Evolutionary conservation across 805 yeast genomes (phyloP), one percentile per base, ranked within the genome.

Genomic region (Candida arabinofermentans): DNA sequence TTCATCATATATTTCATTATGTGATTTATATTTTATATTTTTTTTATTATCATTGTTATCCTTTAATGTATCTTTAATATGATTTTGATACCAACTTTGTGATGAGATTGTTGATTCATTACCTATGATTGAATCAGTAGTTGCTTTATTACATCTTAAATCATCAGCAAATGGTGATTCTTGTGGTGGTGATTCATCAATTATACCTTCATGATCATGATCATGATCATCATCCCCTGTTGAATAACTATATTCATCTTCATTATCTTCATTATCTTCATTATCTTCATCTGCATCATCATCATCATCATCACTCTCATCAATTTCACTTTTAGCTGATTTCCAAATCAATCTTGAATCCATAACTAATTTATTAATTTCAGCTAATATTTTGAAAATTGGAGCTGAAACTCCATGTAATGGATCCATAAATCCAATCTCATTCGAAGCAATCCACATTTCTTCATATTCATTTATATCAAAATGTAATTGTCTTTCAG

Each of bases 351-450:
- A 64, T 46, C 75, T 74, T 33, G 77, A 67, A 45, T 74, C 75
- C 47, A 72, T 73, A 7, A 81, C 77, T 44, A 86, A 61, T 23
- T 75, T 73, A 30, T 79, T 78, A 30, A 86, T 81, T 46, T 81
- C 83, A 6, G 89, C 91, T 44, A 86, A 70, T 14, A 80, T 62
- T 34, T 75, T 70, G 58, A 78, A 81, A n/a, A 86, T 60, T 2
- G 81, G 81, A 47, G 84, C 79, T 19, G 85, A 81, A 12, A 85
- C 72, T 4, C 93, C 93, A 42, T 82, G 76, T 37, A 86, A 66
- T 1, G 95, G 86, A 61, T 83, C 86, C 36, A 83, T 65, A 34
- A 58, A 60, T 8, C 80, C 74, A 42, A 65, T 55, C 34, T 69
- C 70, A 34, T 55, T 55, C 12, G 64, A 58, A 29, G 51, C 51